These are phyloP conservation scores for Annulohypoxylon bovei DNA, from an alignment of 495 filamentous ascomycete species.

Conservation along the genomic window DNA sequence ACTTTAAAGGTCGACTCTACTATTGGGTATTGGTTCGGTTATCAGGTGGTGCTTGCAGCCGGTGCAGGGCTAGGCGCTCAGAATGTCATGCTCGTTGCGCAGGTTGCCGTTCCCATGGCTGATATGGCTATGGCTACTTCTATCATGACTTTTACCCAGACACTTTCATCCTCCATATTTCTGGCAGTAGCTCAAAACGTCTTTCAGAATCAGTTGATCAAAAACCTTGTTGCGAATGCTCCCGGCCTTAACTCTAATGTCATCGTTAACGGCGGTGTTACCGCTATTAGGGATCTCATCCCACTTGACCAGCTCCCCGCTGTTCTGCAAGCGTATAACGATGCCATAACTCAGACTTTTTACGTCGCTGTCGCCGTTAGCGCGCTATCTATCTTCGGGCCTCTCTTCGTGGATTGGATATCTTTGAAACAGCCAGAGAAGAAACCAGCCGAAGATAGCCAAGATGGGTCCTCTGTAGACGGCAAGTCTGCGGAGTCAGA, in stretches of 20 bases:
- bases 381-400: conserved; percentile 67
- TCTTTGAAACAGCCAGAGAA: conserved; percentile 66
- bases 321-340: conserved; percentile 76
- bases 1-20: conserved; percentile 68
- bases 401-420: conserved; percentile 75
- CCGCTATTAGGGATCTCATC: conserved; percentile 63
- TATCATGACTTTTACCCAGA: conserved; percentile 24
- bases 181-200: conserved; percentile 21
- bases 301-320: conserved; percentile 55
- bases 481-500: neutral
- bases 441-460: neutral
- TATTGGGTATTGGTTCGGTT: conserved; percentile 76
- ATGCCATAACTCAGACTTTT: conserved; percentile 72
- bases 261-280: conserved; percentile 17
- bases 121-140: conserved; percentile 25
- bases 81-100: conserved; percentile 29
- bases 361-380: conserved; percentile 74
- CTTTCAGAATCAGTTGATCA: conserved; percentile 28
- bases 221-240: conserved; percentile 3
- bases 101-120: conserved; percentile 17
- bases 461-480: conserved; percentile 8
- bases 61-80: conserved; percentile 64
- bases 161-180: conserved; percentile 24
- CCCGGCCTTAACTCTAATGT: conserved; percentile 7
- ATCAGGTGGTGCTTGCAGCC: conserved; percentile 72